Evolutionary conservation across 306 rosid genomes (phyloP), one percentile per base, ranked within the genome.

Genomic region (Boehmeria nivea): DNA sequence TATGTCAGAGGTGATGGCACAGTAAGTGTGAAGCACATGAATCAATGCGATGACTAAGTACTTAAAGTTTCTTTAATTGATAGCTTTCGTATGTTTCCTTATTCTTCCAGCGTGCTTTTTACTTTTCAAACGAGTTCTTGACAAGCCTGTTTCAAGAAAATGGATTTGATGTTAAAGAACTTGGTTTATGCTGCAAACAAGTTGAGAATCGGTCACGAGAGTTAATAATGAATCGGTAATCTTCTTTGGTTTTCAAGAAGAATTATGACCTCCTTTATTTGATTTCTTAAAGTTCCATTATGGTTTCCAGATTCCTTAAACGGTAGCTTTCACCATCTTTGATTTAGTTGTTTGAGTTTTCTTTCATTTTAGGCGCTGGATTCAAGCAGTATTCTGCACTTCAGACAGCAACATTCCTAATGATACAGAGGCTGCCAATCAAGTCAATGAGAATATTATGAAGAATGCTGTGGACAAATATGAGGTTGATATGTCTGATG

Each of bases 1-100:
- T 87, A 82, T 59, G 98, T 85, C 64, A 79, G 96, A 67, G 96
- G 95, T 48, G 98, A 87, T 39, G 96, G 98, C 70, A 91, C 96
- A 61, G 98, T 87, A 77, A 80, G 98, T 74, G 54, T 61, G 61
- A 17, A 61, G 38, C 52, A 23, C 53, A 13, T 23, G 45, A 39
- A 45, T 38, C 39, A 63, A 58, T 58, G 5, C 25, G 42, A 16
- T 39, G 43, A 42, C 46, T 36, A 53, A 40, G 59, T 43, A 46
- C 8, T 55, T 64, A 63, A 5, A 15, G 61, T 63, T 61, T 73
- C 43, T 59, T 45, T 12, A 43, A 54, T 21, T 47, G 54, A 6
- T 1, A 21, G 44, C 33, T 39, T 45, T 37, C 14, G 17, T 40
- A 25, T 64, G 22, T 48, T 57, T 63, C 68, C 50, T 64, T 58